These are phyloP conservation scores for Aspergillus ochraceoroseus DNA, from an alignment of 2,329 filamentous ascomycete genomes.

Conservation along the genomic window DNA sequence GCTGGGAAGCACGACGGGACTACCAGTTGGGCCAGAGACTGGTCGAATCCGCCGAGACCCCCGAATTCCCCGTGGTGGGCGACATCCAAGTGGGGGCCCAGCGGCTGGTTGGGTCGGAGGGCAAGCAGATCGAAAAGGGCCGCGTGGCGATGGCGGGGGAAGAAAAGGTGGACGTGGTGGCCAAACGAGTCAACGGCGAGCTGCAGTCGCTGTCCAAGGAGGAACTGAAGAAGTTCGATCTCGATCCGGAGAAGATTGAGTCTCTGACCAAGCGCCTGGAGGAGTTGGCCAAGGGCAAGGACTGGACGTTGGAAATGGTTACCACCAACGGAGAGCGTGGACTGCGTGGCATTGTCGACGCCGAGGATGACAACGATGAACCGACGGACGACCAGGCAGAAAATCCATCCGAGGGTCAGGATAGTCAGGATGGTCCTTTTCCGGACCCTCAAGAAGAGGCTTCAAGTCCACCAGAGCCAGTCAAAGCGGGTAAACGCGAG, in stretches of 20 bases:
- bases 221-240: conserved; percentile 63
- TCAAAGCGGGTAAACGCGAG: conserved; percentile 10
- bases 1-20: conserved; percentile 43
- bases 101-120: conserved; percentile 52
- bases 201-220: conserved; percentile 59
- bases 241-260: conserved; percentile 64
- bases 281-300: conserved; percentile 62
- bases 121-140: conserved; percentile 53
- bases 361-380: conserved; percentile 47
- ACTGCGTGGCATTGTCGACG: conserved; percentile 65
- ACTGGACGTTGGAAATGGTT: conserved; percentile 77
- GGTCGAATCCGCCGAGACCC: conserved; percentile 26
- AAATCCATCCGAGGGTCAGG: no score
- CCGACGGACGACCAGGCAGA: conserved; percentile 19
- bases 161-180: conserved; percentile 47
- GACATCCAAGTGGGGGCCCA: conserved; percentile 57
- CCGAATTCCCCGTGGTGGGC: conserved; percentile 48
- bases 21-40: conserved; percentile 32
- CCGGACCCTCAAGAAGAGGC: conserved; percentile 7
- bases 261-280: conserved; percentile 64
- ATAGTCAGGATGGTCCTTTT: no score
- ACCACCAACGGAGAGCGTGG: conserved; percentile 63
- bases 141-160: conserved; percentile 52
- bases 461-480: no score
- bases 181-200: conserved; percentile 57